Evolutionary conservation across 2,329 filamentous ascomycete genomes (phyloP).

Genomic region (Beauveria sp.): DNA sequence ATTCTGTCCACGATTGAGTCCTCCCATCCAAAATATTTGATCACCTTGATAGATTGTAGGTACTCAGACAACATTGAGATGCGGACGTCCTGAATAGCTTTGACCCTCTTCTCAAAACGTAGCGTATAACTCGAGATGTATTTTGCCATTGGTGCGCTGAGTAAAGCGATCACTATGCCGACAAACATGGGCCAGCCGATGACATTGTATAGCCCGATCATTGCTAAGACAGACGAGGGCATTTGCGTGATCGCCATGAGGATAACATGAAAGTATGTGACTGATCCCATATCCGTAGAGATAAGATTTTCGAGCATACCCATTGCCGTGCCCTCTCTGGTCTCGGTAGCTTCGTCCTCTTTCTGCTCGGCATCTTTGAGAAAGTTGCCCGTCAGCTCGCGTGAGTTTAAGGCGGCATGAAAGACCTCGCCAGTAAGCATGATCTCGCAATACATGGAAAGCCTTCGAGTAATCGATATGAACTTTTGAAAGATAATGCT

Average conservation of each 20-base stretch:
- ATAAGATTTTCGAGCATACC: constrained; percentile 49
- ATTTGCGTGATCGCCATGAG: constrained; percentile 32
- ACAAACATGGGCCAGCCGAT: constrained; percentile 48
- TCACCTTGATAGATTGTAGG: constrained; percentile 46
- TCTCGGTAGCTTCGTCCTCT: constrained; percentile 20
- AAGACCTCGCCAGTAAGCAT: constrained; percentile 52
- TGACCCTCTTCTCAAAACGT: constrained; percentile 40
- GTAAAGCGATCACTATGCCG: constrained; percentile 38
- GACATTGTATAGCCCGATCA: constrained; percentile 46
- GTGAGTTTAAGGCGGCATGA: constrained; percentile 44
- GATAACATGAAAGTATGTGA: constrained; percentile 43
- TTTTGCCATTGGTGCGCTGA: constrained; percentile 41
- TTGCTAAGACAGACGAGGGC: constrained; percentile 36
- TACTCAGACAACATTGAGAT: constrained; percentile 53
- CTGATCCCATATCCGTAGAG: constrained; percentile 50
- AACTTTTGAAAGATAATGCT: constrained; percentile 48
- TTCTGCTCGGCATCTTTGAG: constrained; percentile 27
- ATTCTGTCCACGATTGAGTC: constrained; percentile 42
- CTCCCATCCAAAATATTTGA: constrained; percentile 58
- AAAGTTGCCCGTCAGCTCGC: constrained; percentile 47
- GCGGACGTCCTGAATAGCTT: constrained; percentile 46
- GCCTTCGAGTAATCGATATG: constrained; percentile 45
- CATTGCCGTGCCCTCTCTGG: constrained; percentile 34
- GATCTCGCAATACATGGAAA: constrained; percentile 47
- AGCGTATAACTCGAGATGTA: constrained; percentile 38